phyloP scores from a whole-genome alignment of 176 grass and related monocot genomes.

The Ananas comosus region DNA sequence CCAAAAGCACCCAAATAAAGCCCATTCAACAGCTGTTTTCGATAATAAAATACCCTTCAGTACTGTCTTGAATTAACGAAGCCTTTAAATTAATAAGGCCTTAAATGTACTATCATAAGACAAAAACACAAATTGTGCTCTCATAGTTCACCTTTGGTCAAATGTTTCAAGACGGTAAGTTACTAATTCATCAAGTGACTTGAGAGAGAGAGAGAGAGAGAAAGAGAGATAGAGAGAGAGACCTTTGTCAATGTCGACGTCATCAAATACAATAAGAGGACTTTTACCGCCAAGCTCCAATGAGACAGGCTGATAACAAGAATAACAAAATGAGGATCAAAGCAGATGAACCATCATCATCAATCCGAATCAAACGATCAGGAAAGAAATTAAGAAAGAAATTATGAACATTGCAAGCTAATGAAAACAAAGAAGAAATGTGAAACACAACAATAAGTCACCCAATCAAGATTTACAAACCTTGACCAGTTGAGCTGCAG shows the following conservation, averaged over 20 bases:
- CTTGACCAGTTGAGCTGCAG: slow-evolving; percentile 81
- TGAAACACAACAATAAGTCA: slow-evolving; percentile 3
- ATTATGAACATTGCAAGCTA: not conserved
- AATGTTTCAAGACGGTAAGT: too few species aligned
- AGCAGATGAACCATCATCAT: not conserved
- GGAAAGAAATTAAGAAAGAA: not conserved
- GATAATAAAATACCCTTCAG: slow-evolving; percentile 27
- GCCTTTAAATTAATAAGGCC: too few species aligned
- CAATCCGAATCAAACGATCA: not conserved
- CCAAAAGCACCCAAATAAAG: slow-evolving; percentile 99
- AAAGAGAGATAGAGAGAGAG: slow-evolving; percentile 9
- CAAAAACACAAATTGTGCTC: not conserved
- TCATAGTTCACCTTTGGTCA: slow-evolving; percentile 1
- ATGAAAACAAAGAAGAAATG: slow-evolving; percentile 3
- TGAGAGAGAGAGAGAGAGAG: not conserved
- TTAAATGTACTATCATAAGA: too few species aligned
- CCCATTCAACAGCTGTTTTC: slow-evolving; percentile 91
- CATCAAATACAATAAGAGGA: slow-evolving; percentile 96
- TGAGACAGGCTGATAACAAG: slow-evolving; percentile 73
- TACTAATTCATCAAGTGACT: not conserved
- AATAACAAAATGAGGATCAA: slow-evolving; percentile 14
- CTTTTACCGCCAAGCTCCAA: slow-evolving; percentile 99
- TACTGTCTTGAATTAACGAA: not conserved
- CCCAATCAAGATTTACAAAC: slow-evolving; percentile 34
- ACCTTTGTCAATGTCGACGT: slow-evolving; percentile 98